Evolutionary conservation across 257 asterid genomes (phyloP).

Genomic region (Oldenlandia corymbosa): DNA sequence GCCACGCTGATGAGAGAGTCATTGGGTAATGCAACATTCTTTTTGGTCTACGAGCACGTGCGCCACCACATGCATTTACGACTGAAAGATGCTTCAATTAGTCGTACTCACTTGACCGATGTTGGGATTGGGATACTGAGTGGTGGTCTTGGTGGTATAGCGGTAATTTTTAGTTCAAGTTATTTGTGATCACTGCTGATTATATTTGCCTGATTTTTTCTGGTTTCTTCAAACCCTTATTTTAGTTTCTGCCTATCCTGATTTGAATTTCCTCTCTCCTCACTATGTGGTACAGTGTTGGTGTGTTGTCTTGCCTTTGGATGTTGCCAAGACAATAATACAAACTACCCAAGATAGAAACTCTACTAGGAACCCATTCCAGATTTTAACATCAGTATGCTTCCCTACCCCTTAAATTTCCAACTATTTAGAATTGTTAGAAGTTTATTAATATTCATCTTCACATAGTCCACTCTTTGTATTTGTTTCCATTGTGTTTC

Average conservation of each 20-base stretch:
- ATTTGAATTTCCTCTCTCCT: constrained; percentile 8
- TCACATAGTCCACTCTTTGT: not conserved
- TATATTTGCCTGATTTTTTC: not conserved
- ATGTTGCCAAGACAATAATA: constrained; percentile 85
- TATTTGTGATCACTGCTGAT: not conserved
- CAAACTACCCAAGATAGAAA: constrained; percentile 58
- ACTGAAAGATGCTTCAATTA: constrained; percentile 49
- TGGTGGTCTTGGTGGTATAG: constrained; percentile 88
- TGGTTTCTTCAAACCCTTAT: not conserved
- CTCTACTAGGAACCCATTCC: constrained; percentile 63
- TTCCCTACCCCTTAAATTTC: constrained; percentile 15
- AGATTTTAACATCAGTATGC: constrained; percentile 51
- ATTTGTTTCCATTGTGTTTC: not conserved
- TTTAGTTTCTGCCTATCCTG: not conserved
- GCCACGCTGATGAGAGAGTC: constrained; percentile 77
- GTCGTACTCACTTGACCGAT: constrained; percentile 49
- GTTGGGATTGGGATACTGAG: constrained; percentile 74
- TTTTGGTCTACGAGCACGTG: constrained; percentile 71
- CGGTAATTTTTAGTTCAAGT: constrained; percentile 30
- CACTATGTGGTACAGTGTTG: constrained; percentile 34
- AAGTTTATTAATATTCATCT: not conserved
- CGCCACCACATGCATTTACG: constrained; percentile 65
- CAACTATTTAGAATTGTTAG: not conserved
- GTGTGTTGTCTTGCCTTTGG: constrained; percentile 71
- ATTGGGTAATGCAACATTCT: constrained; percentile 76